Percentiles rank a stretch among this genome's conserved stretches.
These are phyloP conservation scores for Trichophaea hybrida DNA, from an alignment of 2,329 filamentous ascomycete genomes.

Conservation along the genomic window DNA sequence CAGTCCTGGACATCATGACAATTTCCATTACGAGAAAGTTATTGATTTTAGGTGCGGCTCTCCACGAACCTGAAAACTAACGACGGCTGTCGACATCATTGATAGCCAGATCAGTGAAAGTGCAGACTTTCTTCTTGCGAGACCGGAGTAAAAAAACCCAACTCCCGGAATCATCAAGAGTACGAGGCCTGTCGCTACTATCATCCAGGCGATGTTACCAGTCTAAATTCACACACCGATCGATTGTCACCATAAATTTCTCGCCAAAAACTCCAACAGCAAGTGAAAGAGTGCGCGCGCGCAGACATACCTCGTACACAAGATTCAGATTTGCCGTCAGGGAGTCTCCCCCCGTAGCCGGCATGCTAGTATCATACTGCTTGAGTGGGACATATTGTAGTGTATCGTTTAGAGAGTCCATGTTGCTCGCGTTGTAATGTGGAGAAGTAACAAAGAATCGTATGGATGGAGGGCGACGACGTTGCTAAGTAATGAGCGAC, in stretches of 20 bases:
- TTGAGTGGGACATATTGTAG: slow-evolving; percentile 37
- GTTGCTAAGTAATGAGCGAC: no score
- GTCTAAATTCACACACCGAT: slow-evolving; percentile 36
- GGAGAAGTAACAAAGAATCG: no score
- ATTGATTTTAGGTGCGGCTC: neutral
- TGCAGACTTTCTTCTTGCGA: slow-evolving; percentile 77
- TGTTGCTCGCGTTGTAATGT: neutral
- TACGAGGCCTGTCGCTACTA: slow-evolving; percentile 62
- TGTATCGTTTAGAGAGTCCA: neutral
- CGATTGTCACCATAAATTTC: neutral
- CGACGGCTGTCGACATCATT: slow-evolving; percentile 63
- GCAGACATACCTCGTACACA: slow-evolving; percentile 55
- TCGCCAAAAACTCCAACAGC: neutral
- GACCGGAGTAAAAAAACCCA: slow-evolving; percentile 86
- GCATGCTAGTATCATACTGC: slow-evolving; percentile 47
- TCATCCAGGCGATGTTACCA: slow-evolving; percentile 71
- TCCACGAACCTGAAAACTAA: slow-evolving; percentile 52
- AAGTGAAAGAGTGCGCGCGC: slow-evolving; percentile 25
- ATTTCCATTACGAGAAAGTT: slow-evolving; percentile 1
- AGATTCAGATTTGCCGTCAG: slow-evolving; percentile 61
- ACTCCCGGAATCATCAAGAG: slow-evolving; percentile 88
- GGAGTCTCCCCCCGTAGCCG: slow-evolving; percentile 50
- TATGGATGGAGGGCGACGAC: no score
- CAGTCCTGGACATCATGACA: neutral
- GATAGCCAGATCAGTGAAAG: slow-evolving; percentile 75